Percentiles rank a stretch among this genome's conserved stretches.
Evolutionary conservation across 768 basidiomycete genomes (phyloP).

Genomic region (Leccinum boreale): DNA sequence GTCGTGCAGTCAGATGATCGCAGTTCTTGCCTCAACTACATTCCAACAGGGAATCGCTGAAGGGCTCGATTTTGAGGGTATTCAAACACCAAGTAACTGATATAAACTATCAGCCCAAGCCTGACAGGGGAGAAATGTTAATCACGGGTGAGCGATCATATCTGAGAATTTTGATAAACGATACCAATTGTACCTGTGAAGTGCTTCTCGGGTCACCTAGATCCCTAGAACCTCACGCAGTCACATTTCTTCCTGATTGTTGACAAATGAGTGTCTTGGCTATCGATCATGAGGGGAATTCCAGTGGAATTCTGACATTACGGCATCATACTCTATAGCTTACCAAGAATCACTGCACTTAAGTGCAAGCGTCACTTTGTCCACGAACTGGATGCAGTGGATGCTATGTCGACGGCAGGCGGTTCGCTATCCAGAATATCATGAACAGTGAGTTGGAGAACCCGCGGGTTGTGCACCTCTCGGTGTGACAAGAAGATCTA

Average conservation of each 20-base stretch:
- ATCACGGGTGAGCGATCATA: not conserved
- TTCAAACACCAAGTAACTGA: constrained; percentile 68
- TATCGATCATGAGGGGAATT: constrained; percentile 28
- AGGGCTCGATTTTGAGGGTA: constrained; percentile 73
- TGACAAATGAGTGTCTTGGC: constrained; percentile 57
- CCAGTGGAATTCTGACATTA: not conserved
- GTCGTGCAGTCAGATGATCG: not conserved
- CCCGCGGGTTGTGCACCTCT: no score
- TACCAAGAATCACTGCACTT: constrained; percentile 61
- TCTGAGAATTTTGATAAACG: not conserved
- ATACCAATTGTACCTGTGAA: constrained; percentile 63
- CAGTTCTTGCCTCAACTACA: constrained; percentile 67
- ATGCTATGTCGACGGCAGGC: constrained; percentile 19
- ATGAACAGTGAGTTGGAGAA: no score
- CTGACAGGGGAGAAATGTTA: constrained; percentile 31
- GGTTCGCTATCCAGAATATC: no score
- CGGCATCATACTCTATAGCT: constrained; percentile 42
- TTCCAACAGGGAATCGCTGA: constrained; percentile 71
- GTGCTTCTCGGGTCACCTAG: not conserved
- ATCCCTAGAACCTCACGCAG: not conserved
- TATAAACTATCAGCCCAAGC: constrained; percentile 75
- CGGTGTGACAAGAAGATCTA: no score
- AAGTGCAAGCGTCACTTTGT: constrained; percentile 73
- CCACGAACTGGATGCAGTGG: constrained; percentile 77
- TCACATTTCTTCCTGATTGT: constrained; percentile 56